A percentile compares a stretch with the other conserved stretches of the same genome.
These are phyloP conservation scores for Penicillium sp. DNA, from an alignment of 2,329 filamentous ascomycete genomes.

Conservation along the genomic window DNA sequence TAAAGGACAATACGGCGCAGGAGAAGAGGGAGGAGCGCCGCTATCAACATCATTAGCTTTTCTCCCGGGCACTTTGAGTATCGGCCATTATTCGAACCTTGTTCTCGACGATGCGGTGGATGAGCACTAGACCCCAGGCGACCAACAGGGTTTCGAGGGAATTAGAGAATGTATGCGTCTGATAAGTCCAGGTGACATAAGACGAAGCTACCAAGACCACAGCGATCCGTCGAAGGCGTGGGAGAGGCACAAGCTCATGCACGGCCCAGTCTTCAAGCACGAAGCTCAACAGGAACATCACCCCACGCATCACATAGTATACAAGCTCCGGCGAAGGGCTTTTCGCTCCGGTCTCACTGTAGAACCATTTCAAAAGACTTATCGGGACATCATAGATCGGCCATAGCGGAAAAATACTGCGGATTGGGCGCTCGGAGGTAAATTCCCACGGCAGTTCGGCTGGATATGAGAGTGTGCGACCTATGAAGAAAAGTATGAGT, in stretches of 20 bases:
- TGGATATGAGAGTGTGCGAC: slow-evolving; percentile 90
- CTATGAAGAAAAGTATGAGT: slow-evolving; percentile 53
- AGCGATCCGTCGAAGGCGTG: slow-evolving; percentile 72
- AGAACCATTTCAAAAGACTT: slow-evolving; percentile 89
- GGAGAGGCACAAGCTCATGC: slow-evolving; percentile 82
- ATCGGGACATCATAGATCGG: slow-evolving; percentile 92
- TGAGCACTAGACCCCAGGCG: slow-evolving; percentile 89
- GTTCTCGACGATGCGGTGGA: slow-evolving; percentile 80
- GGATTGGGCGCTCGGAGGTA: slow-evolving; percentile 82
- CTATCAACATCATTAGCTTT: slow-evolving; percentile 46
- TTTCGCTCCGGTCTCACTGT: slow-evolving; percentile 79
- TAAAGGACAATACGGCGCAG: slow-evolving; percentile 77
- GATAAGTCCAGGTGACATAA: slow-evolving; percentile 98
- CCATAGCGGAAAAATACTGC: slow-evolving; percentile 97
- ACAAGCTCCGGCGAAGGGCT: slow-evolving; percentile 78
- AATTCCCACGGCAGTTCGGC: slow-evolving; percentile 96
- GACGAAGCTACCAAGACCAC: slow-evolving; percentile 89
- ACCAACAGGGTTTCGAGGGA: slow-evolving; percentile 93
- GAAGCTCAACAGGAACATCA: slow-evolving; percentile 96
- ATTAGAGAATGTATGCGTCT: slow-evolving; percentile 98
- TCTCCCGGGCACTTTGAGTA: neutral
- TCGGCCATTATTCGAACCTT: slow-evolving; percentile 58
- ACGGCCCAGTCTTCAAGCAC: slow-evolving; percentile 98
- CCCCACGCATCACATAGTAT: slow-evolving; percentile 83
- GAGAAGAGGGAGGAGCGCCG: slow-evolving; percentile 77